Conservation (phyloP, 257 asterid genomes). For the Perilla frutescens region DNA sequence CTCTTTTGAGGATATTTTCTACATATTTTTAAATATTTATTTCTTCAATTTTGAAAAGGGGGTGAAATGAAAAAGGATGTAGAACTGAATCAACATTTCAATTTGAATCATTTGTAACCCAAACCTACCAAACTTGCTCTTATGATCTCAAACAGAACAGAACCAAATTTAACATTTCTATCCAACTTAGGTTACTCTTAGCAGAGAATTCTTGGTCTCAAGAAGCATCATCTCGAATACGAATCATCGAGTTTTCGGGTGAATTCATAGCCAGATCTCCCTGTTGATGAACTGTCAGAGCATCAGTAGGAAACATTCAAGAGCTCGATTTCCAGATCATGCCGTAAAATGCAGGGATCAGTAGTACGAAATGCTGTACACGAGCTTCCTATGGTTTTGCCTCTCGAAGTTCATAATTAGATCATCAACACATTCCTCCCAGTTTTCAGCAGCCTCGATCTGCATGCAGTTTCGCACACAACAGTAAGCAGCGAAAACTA, state of each 20-base stretch:
- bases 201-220: not conserved
- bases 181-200: not conserved
- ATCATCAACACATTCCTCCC: constrained; percentile 86
- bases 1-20: no score
- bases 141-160: no score
- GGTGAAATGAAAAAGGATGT: no score
- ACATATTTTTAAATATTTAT: no score
- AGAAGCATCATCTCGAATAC: not conserved
- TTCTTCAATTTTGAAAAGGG: no score
- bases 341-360: constrained; percentile 38
- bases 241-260: no score
- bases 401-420: constrained; percentile 75
- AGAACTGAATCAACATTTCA: not conserved
- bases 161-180: no score
- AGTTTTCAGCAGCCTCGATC: constrained; percentile 69
- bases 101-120: not conserved
- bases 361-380: constrained; percentile 75
- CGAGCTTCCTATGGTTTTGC: constrained; percentile 73
- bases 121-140: no score
- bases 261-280: not conserved
- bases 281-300: not conserved
- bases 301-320: not conserved
- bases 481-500: constrained; percentile 21
- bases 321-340: not conserved
- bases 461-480: constrained; percentile 37